Conservation (phyloP, 768 basidiomycete species). For the Tricholoma furcatifolium region DNA sequence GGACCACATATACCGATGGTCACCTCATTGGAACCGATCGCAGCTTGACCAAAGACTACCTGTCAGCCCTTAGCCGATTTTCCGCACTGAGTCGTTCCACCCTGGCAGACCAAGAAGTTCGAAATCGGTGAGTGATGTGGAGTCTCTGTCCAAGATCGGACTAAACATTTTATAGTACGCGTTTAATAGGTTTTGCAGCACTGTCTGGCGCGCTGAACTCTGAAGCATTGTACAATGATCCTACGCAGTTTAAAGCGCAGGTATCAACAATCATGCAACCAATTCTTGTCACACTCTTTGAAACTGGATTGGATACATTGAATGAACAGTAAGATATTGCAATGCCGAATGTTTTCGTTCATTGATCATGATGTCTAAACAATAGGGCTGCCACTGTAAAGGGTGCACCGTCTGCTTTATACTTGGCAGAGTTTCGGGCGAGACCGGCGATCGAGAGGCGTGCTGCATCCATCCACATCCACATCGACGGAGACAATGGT, state of each 20-base stretch:
- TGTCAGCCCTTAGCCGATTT: conserved; percentile 65
- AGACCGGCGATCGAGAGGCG: conserved; percentile 77
- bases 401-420: conserved; percentile 71
- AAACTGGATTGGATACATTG: conserved; percentile 56
- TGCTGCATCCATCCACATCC: conserved; percentile 86
- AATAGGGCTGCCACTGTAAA: conserved; percentile 60
- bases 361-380: neutral
- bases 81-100: conserved; percentile 54
- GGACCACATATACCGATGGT: conserved; percentile 90
- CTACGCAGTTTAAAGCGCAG: conserved; percentile 70
- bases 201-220: conserved; percentile 80
- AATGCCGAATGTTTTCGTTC: conserved; percentile 8
- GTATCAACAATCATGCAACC: conserved; percentile 69
- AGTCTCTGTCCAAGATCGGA: neutral
- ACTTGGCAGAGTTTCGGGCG: conserved; percentile 81
- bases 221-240: conserved; percentile 76
- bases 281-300: conserved; percentile 64
- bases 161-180: conserved; percentile 49
- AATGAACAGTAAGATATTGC: conserved; percentile 62
- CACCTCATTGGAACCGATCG: conserved; percentile 79
- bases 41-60: conserved; percentile 65
- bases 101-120: conserved; percentile 62
- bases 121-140: conserved; percentile 57
- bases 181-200: conserved; percentile 84
- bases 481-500: conserved; percentile 86